Evolutionary conservation across 495 filamentous ascomycete species (phyloP), one percentile per base, ranked within the genome.

Genomic region (Aspergillus ellipticus): DNA sequence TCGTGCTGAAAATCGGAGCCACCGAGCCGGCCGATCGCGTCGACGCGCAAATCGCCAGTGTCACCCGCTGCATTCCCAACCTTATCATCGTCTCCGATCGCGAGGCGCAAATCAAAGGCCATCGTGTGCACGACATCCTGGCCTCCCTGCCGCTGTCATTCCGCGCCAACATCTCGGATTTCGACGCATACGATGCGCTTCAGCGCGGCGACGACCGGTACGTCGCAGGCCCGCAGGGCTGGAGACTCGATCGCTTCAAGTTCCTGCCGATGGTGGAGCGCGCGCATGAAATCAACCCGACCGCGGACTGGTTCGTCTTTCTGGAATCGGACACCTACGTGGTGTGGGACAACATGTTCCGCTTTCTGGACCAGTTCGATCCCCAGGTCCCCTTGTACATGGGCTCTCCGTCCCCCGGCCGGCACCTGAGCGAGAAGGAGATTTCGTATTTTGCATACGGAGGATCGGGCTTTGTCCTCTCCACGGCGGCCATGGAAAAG

Each of bases 171-270:
- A 70, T 62, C 26, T 37, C 66, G 39, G 76, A 78, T 42, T 73
- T 74, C 47, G 51, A 70, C 13, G 54, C 62, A 6, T 77, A 78
- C 47, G 51, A 64, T 37, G 59, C 59, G 5, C 58, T 67, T 0
- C 59, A 71, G 28, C 56, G 52, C 7, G 56, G 57, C 6, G 53
- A 64, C 17, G 33, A 45, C 6, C 51, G 50, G 3, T 26, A 57
- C 1, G 49, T 55, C 7, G 59, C 53, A 0, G 39, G 46, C 2
- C 55, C 61, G 2, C 41, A 61, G 29, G 85, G 79, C 0, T 88
- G 84, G 83, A 66, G 64, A 26, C 66, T 85, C 21, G 84, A 88
- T 65, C 82, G 82, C 54, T 86, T 80, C 72, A 88, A 86, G 69
- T 86, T 86, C 57, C 63, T 88, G 20, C 78, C 82, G 15, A 82